phyloP scores from a whole-genome alignment of 257 asterid species.

The Ophiorrhiza pumila region DNA sequence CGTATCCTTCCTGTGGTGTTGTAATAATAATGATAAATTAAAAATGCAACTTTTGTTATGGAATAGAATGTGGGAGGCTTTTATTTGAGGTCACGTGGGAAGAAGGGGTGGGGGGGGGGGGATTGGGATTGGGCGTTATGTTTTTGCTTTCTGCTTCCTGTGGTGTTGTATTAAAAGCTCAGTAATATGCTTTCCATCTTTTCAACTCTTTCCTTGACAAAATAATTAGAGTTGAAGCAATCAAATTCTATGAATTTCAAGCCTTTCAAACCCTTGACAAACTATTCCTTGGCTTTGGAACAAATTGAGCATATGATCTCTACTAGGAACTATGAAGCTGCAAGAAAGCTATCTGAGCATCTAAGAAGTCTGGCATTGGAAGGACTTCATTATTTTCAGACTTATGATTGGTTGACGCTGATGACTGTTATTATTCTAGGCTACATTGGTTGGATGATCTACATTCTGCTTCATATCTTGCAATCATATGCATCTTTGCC shows the following conservation, averaged over 20 bases:
- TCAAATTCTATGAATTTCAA: slow-evolving; percentile 59
- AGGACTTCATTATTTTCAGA: slow-evolving; percentile 92
- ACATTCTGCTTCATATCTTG: slow-evolving; percentile 74
- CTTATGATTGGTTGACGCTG: slow-evolving; percentile 95
- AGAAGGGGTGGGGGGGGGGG: too few relatives aligned
- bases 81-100: too few relatives aligned
- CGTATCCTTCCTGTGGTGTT: slow-evolving; percentile 80
- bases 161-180: not conserved
- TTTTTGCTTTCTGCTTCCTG: not conserved
- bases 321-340: slow-evolving; percentile 55
- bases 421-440: slow-evolving; percentile 88
- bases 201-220: slow-evolving; percentile 46
- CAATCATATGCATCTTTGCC: slow-evolving; percentile 74
- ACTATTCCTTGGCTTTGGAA: slow-evolving; percentile 45
- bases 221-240: slow-evolving; percentile 59
- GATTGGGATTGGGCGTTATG: too few relatives aligned
- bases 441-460: slow-evolving; percentile 95
- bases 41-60: not conserved
- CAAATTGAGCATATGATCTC: slow-evolving; percentile 65
- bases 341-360: slow-evolving; percentile 62
- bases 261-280: slow-evolving; percentile 79
- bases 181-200: not conserved
- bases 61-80: not conserved
- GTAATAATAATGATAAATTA: too few relatives aligned
- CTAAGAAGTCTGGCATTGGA: slow-evolving; percentile 80